phyloP scores from a whole-genome alignment of 202 grass and related monocot genomes.

The Carex sylvatica region DNA sequence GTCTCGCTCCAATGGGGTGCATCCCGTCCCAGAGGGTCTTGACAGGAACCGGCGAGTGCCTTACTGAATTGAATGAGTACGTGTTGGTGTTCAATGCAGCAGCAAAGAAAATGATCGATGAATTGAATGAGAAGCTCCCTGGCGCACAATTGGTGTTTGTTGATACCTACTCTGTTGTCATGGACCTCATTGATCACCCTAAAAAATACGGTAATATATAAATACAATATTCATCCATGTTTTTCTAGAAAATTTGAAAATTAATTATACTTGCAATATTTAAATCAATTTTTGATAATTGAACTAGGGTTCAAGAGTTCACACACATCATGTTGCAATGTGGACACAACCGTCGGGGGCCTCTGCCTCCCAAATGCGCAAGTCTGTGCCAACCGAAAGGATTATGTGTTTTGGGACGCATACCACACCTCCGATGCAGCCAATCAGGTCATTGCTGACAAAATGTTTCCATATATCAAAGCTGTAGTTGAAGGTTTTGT shows the following conservation, averaged over 20 bases:
- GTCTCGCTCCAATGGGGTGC: slow-evolving; percentile 83
- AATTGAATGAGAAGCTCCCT: slow-evolving; percentile 61
- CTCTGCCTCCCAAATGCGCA: slow-evolving; percentile 78
- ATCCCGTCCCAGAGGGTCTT: slow-evolving; percentile 85
- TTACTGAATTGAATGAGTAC: slow-evolving; percentile 61
- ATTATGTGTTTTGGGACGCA: slow-evolving; percentile 93
- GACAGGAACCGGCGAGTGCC: slow-evolving; percentile 58
- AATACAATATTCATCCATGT: not conserved
- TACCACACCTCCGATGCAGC: slow-evolving; percentile 95
- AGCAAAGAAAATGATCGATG: slow-evolving; percentile 37
- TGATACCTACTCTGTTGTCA: slow-evolving; percentile 66
- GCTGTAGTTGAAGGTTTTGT: slow-evolving; percentile 8
- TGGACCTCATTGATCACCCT: slow-evolving; percentile 86
- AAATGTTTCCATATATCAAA: slow-evolving; percentile 54
- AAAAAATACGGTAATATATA: slow-evolving; percentile 55
- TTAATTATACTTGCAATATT: not conserved
- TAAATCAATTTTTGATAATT: not conserved
- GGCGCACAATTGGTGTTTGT: slow-evolving; percentile 50
- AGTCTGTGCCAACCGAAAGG: slow-evolving; percentile 61
- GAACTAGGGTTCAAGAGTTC: slow-evolving; percentile 74
- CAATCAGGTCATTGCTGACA: slow-evolving; percentile 69
- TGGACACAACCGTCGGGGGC: slow-evolving; percentile 74
- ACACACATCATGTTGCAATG: slow-evolving; percentile 87
- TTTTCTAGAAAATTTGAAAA: not conserved
- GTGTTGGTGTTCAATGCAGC: slow-evolving; percentile 69